phyloP scores from a whole-genome alignment of 148 eudicot genomes.

The Fallopia convolvulus region DNA sequence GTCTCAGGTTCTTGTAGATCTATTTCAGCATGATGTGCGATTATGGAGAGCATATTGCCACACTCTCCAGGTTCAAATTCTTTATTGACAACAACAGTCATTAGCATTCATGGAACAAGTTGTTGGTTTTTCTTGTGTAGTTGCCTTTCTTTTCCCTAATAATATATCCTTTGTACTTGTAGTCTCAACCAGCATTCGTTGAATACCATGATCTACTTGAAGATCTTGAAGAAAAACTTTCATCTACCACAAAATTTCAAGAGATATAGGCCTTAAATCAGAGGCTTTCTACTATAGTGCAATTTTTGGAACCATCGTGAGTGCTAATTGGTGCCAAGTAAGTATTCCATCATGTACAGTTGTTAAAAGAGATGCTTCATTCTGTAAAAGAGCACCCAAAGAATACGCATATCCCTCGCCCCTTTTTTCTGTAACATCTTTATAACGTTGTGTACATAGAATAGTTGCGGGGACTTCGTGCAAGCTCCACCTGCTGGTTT shows the following conservation, averaged over 20 bases:
- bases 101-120: not conserved
- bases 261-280: constrained; percentile 15
- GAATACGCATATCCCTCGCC: not conserved
- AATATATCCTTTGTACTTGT: not conserved
- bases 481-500: constrained; percentile 1
- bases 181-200: constrained; percentile 50
- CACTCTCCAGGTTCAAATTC: constrained; percentile 59
- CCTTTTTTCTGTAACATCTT: not conserved
- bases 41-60: constrained; percentile 74
- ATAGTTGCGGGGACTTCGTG: not conserved
- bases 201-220: constrained; percentile 69
- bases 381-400: not conserved
- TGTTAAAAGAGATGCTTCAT: not conserved
- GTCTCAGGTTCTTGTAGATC: constrained; percentile 76
- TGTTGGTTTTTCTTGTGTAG: not conserved
- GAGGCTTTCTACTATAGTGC: not conserved
- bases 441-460: not conserved
- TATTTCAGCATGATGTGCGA: constrained; percentile 79
- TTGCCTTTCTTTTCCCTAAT: constrained; percentile 14
- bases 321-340: constrained; percentile 8
- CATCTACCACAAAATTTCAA: constrained; percentile 20
- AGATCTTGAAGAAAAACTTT: constrained; percentile 47
- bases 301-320: constrained; percentile 6
- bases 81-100: not conserved
- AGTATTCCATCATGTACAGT: constrained; percentile 3